Conservation (phyloP, 495 filamentous ascomycete genomes). For the Podospora tetraspora region DNA sequence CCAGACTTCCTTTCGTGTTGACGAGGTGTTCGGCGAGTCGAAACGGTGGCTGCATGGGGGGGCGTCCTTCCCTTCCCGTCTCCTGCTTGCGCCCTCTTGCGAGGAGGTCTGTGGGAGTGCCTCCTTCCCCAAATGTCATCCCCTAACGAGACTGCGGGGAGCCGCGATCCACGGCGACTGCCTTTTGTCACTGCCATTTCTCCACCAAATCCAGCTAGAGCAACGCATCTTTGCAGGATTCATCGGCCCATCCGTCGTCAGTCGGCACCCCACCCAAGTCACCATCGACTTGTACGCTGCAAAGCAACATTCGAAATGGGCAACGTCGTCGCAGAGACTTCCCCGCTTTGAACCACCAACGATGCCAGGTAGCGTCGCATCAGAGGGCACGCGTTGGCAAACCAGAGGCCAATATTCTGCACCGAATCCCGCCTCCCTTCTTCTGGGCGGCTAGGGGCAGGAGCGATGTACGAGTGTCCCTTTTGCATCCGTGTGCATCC, state of each 20-base stretch:
- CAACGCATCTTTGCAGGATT: not conserved
- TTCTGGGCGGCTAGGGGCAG: not conserved
- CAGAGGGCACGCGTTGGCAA: not conserved
- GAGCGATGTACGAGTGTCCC: not conserved
- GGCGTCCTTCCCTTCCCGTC: not conserved
- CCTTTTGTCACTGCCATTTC: not conserved
- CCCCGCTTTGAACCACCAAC: not conserved
- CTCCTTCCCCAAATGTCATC: not conserved
- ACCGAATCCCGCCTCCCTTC: not conserved
- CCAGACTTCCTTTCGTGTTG: not conserved
- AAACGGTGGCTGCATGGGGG: not conserved
- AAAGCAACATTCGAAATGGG: not conserved
- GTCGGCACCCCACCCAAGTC: no score
- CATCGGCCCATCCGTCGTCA: no score
- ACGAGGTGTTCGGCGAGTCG: not conserved
- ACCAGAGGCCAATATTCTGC: not conserved
- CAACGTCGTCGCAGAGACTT: not conserved
- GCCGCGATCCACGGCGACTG: not conserved
- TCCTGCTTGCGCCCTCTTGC: not conserved
- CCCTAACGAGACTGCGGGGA: not conserved
- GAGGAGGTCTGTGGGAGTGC: not conserved
- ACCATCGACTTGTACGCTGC: not conserved
- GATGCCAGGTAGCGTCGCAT: not conserved
- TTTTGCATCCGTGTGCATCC: not conserved
- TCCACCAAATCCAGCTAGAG: not conserved